Evolutionary conservation across 129 eudicot genomes (phyloP), one percentile per base, ranked within the genome.

Genomic region (Saposhnikovia divaricata): DNA sequence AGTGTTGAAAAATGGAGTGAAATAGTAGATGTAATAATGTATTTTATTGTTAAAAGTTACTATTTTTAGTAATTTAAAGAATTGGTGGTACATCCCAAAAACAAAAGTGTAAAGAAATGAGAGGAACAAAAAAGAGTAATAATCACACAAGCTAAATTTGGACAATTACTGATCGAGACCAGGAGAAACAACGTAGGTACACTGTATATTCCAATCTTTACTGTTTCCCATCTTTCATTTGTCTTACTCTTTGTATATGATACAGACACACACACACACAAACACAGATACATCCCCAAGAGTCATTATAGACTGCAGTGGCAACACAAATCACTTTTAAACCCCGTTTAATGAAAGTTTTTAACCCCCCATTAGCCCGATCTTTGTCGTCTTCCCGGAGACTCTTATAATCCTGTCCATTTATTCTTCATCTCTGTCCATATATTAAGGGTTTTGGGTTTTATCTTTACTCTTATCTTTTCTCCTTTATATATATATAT

Each of bases 401-500:
- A 61, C 69, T 61, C 69, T 45, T 8, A 71, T 59, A 70, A 75
- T 85, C 80, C 14, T 69, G 78, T 40, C 89, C 89, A 81, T 79
- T 85, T 86, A 90, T 90, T 82, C 82, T 89, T 88, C n/a, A 90
- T 92, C 92, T 81, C 46, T 28, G n/a, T 59, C 69, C 75, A 4
- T 68, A n/a, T 53, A 47, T 23, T 2, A 71, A 73, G 78, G 78
- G 53, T 72, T 86, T 77, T 28, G 38, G 25, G 55, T 48, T 70
- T 79, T n/a, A 46, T 46, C 15, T 59, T 8, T 68, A 16, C 23
- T 13, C 37, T 71, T 71, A 71, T 38, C 75, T 13, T 37, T 18
- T 71, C 18, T 71, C 28, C 8, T 5, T 18, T 83, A 21, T 51
- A 53, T 84, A 78, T 88, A 69, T 80, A n/a, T n/a, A n/a, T n/a